Base-by-base conservation (phyloP, 2,329 filamentous ascomycete species). In the Hansfordia pulvinata region DNA sequence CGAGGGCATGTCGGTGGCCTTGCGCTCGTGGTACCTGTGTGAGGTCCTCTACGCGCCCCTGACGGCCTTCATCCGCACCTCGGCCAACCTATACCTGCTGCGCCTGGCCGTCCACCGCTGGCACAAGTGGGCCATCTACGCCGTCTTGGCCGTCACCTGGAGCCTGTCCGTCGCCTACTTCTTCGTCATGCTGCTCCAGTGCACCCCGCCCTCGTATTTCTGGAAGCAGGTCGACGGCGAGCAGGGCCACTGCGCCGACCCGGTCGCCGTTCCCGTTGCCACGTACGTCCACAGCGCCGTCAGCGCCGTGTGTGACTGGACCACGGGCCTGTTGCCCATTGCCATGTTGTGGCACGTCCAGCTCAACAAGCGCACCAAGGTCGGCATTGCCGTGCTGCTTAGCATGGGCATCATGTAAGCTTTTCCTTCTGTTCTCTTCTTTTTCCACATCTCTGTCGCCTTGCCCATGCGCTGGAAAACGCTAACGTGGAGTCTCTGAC, bases 331-430 rank as follows among this genome's bases (percentile, higher is more conserved):
- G 4, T 40, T 70, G 4, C 65, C 66, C 1, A 50, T 66, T 6
- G 53, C 55, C 9, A 54, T 70, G 20, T 47, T 70, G 0, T 66
- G 62, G 58, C 46, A 56, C 12, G 48, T 68, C 19, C 54, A 60
- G 30, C 61, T 69, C 46, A 58, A 56, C 21, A 42, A 41, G 20
- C 48, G 51, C 19, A 61, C 56, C 4, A 68, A 66, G 36, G 27
- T 56, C 5, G 47, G 56, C 10, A 49, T 69, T 16, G 55, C 53
- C 4, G 36, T 55, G 3, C 53, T 71, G 25, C 41, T 70, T 3
- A 52, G 58, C 20, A 56, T 69, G 45, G 64, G 56, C 9, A 53
- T 63, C 31, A 40, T 68, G 61, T 66, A 44, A 42, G 52, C 41
- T 2, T 4, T 4, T 5, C n/a, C 3, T 5, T 5, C 5, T 8